phyloP scores from a whole-genome alignment of 2,329 filamentous ascomycete genomes.

The Diplodia intermedia region DNA sequence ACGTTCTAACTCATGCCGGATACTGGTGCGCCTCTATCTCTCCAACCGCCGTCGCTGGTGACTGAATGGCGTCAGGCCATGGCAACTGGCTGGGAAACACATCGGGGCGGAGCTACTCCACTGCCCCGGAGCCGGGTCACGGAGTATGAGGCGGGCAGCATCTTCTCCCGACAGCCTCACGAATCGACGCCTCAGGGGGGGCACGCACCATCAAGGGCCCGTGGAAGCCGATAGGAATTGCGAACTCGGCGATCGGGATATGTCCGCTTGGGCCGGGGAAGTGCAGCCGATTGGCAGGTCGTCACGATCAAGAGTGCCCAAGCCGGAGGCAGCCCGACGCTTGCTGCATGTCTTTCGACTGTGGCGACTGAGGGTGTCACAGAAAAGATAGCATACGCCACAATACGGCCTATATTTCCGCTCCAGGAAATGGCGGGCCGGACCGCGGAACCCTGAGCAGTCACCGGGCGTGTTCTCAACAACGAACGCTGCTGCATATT shows the following conservation, averaged over 20 bases:
- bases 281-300: neutral
- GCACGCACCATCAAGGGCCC: neutral
- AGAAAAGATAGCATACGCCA: neutral
- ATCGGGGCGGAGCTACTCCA: neutral
- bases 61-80: too few relatives aligned
- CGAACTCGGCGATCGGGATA: neutral
- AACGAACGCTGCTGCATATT: neutral
- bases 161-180: neutral
- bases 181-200: conserved; percentile 1
- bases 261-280: neutral
- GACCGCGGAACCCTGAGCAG: conserved; percentile 2
- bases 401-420: neutral
- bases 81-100: neutral
- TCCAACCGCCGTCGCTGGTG: too few relatives aligned
- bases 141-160: neutral
- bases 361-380: neutral
- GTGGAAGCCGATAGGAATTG: neutral
- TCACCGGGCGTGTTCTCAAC: neutral
- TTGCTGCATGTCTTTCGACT: neutral
- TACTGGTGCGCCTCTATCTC: too few relatives aligned
- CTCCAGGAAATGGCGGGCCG: neutral
- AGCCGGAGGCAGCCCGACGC: neutral
- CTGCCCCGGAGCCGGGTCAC: neutral
- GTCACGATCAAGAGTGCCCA: neutral
- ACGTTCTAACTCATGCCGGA: too few relatives aligned